Conservation (phyloP, 1,284 basidiomycete species). For the Rhodotorula sp. region DNA sequence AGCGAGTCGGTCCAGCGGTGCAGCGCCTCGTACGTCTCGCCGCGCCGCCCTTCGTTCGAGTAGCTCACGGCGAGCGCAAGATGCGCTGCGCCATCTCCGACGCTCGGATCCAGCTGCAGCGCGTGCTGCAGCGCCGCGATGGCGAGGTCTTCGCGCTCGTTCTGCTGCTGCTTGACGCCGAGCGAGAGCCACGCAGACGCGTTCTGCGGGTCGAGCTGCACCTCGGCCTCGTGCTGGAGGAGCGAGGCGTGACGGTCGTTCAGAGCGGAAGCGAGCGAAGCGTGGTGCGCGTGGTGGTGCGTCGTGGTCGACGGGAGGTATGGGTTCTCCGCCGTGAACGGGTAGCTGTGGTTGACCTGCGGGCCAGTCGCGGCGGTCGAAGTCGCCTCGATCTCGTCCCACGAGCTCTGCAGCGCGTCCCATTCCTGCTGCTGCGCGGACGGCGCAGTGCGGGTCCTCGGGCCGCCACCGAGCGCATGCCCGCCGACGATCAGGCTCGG, state of each 20-base stretch:
- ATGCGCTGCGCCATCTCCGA: slow-evolving; percentile 64
- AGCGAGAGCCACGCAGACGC: slow-evolving; percentile 84
- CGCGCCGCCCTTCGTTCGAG: slow-evolving; percentile 84
- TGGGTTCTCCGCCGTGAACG: slow-evolving; percentile 79
- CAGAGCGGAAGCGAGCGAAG: slow-evolving; percentile 12
- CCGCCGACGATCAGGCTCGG: slow-evolving; percentile 40
- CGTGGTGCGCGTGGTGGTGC: slow-evolving; percentile 55
- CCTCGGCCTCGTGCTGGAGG: slow-evolving; percentile 84
- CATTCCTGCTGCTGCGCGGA: slow-evolving; percentile 72
- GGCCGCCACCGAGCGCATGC: slow-evolving; percentile 24
- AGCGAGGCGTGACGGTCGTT: slow-evolving; percentile 39
- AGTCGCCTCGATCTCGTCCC: slow-evolving; percentile 55
- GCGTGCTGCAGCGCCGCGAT: slow-evolving; percentile 81
- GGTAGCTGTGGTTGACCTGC: slow-evolving; percentile 58
- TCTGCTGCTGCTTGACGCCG: slow-evolving; percentile 97
- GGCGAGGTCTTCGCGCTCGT: slow-evolving; percentile 90
- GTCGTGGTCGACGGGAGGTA: slow-evolving; percentile 60
- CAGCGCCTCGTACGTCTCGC: slow-evolving; percentile 71
- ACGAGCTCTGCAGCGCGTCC: slow-evolving; percentile 72
- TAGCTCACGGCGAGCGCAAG: slow-evolving; percentile 88
- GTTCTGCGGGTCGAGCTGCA: slow-evolving; percentile 73
- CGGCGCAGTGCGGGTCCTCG: slow-evolving; percentile 39
- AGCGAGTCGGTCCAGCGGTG: slow-evolving; percentile 67
- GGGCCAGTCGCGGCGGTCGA: slow-evolving; percentile 55
- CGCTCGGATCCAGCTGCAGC: slow-evolving; percentile 68